phyloP scores from a whole-genome alignment of 306 rosid species.

The Herpetospermum pedunculosum region DNA sequence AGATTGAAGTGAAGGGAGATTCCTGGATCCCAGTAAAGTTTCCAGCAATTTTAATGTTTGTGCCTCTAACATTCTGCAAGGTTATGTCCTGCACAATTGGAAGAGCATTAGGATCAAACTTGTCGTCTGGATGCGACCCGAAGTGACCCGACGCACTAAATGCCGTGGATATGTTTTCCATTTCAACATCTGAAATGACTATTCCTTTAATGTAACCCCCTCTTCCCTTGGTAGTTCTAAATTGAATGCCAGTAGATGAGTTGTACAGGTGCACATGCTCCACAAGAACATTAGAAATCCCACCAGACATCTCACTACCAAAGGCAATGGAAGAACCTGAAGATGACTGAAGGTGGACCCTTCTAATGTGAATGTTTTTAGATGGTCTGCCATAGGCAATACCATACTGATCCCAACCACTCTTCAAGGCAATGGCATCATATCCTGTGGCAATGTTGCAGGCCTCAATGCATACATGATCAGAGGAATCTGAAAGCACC shows the following conservation, averaged over 20 bases:
- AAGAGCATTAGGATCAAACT: slow-evolving; percentile 73
- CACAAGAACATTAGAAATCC: slow-evolving; percentile 63
- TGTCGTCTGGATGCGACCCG: slow-evolving; percentile 80
- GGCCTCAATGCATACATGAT: slow-evolving; percentile 81
- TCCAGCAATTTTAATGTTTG: slow-evolving; percentile 70
- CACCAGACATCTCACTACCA: slow-evolving; percentile 97
- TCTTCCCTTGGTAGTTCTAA: slow-evolving; percentile 73
- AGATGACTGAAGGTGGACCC: slow-evolving; percentile 53
- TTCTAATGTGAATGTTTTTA: slow-evolving; percentile 58
- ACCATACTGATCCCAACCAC: slow-evolving; percentile 99
- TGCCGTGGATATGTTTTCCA: slow-evolving; percentile 40
- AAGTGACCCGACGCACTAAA: slow-evolving; percentile 61
- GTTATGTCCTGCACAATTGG: slow-evolving; percentile 55
- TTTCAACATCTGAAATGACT: slow-evolving; percentile 40
- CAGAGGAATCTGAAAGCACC: slow-evolving; percentile 72
- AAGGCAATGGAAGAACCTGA: slow-evolving; percentile 72
- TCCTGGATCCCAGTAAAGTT: slow-evolving; percentile 58
- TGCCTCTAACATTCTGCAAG: slow-evolving; percentile 48
- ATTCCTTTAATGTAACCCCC: slow-evolving; percentile 72
- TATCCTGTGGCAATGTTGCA: slow-evolving; percentile 55
- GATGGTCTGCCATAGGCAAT: slow-evolving; percentile 83
- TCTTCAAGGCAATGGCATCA: slow-evolving; percentile 83
- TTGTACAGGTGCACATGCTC: slow-evolving; percentile 57
- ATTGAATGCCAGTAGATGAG: slow-evolving; percentile 54
- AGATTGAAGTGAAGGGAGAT: slow-evolving; percentile 74